A percentile compares a stretch with the other conserved stretches of the same genome.
These are phyloP conservation scores for Mortierella sp. DNA, from an alignment of 371 early-diverging fungal genomes.

Conservation along the genomic window DNA sequence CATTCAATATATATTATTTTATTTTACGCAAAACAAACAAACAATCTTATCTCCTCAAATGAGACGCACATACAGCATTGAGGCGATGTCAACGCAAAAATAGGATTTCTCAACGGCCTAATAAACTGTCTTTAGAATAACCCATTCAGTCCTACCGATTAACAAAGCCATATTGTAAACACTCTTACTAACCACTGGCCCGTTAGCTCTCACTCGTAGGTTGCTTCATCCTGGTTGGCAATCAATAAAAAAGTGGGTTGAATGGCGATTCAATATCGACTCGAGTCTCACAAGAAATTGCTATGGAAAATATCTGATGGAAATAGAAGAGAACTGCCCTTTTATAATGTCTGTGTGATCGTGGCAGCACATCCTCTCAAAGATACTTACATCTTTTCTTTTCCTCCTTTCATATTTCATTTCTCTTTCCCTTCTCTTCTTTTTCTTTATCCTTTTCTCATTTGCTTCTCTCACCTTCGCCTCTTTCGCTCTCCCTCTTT, in stretches of 20 bases:
- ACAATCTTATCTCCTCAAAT: slow-evolving; percentile 24
- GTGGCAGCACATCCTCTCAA: too few species aligned
- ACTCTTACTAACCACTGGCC: slow-evolving; percentile 1
- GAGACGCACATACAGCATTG: slow-evolving; percentile 10
- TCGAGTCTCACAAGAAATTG: too few species aligned
- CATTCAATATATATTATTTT: slow-evolving; percentile 7
- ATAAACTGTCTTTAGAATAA: slow-evolving; percentile 1
- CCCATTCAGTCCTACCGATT: slow-evolving; percentile 1
- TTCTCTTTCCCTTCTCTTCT: not conserved
- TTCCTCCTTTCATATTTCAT: not conserved
- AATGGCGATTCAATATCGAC: slow-evolving; percentile 5
- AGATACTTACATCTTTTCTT: slow-evolving; percentile 10
- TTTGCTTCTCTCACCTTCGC: too few species aligned
- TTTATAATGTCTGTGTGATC: not conserved
- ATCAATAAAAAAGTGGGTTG: slow-evolving; percentile 6
- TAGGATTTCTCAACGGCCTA: slow-evolving; percentile 36
- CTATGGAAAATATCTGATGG: too few species aligned
- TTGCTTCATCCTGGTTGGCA: slow-evolving; percentile 27
- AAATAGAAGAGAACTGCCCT: not conserved
- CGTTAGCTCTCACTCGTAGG: not conserved
- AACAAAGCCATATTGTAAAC: not conserved
- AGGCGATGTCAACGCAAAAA: slow-evolving; percentile 23
- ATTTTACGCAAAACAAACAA: not conserved
- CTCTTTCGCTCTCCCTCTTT: slow-evolving; percentile 2
- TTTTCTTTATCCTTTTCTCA: not conserved